A percentile compares a stretch with the other conserved stretches of the same genome.
phyloP scores from a whole-genome alignment of 1,284 basidiomycete genomes.

The Leccinum subspadiceum region DNA sequence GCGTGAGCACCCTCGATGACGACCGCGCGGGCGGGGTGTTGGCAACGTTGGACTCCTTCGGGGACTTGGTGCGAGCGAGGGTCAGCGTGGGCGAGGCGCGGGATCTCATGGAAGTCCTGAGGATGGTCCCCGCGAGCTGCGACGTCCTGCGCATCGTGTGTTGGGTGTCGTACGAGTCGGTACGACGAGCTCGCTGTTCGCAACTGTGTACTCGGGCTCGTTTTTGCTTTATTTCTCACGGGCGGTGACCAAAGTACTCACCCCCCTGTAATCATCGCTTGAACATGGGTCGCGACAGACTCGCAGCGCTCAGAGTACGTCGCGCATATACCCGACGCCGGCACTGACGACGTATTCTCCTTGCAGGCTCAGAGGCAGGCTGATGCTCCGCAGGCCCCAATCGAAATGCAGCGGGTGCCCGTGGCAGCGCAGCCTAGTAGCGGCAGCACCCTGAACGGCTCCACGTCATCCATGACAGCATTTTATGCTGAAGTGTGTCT shows the following conservation, averaged over 20 bases:
- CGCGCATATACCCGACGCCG: background rate
- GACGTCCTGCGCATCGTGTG: conserved; percentile 25
- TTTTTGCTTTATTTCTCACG: conserved; percentile 23
- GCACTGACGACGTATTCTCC: background rate
- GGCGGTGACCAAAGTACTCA: background rate
- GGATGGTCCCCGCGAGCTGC: conserved; percentile 20
- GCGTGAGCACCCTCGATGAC: conserved; percentile 34
- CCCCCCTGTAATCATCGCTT: background rate
- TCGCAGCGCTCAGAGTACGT: conserved; percentile 33
- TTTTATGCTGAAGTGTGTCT: conserved; percentile 34
- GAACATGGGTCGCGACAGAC: conserved; percentile 32
- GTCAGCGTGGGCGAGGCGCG: conserved; percentile 4
- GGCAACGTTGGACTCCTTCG: conserved; percentile 20
- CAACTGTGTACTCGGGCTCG: background rate
- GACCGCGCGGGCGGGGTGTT: conserved; percentile 19
- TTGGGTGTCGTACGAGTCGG: background rate
- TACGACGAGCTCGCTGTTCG: conserved; percentile 9
- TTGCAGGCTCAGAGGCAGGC: conserved; percentile 31
- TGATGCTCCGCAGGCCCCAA: conserved; percentile 22
- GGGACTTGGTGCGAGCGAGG: conserved; percentile 26
- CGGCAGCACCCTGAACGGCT: conserved; percentile 2
- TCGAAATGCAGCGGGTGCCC: conserved; percentile 29
- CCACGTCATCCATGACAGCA: conserved; percentile 26
- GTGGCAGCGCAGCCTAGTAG: conserved; percentile 1
- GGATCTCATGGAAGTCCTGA: conserved; percentile 15